These are phyloP conservation scores for Kluyveromyces dobzhanskii DNA, from an alignment of 805 yeast genomes.

Conservation along the genomic window DNA sequence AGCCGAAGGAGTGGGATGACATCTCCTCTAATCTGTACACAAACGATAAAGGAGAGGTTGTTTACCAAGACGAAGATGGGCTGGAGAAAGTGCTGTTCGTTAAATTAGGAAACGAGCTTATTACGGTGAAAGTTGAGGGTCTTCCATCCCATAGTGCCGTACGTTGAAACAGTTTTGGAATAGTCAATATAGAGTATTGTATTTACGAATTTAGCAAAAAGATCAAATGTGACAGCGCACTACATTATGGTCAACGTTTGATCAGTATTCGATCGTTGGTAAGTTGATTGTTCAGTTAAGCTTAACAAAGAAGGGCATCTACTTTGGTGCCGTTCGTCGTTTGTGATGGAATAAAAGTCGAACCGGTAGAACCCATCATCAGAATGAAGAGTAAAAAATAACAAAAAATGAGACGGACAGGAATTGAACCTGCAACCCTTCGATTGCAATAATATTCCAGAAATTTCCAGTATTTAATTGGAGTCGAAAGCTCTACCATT, in stretches of 20 bases:
- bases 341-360: no score
- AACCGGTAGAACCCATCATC: no score
- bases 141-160: constrained; percentile 15
- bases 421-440: constrained; percentile 65
- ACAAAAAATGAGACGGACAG: constrained; percentile 47
- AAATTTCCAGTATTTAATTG: constrained; percentile 28
- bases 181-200: no score
- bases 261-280: no score
- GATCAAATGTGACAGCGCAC: no score
- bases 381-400: neutral
- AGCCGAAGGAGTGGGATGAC: constrained; percentile 16
- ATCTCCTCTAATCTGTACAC: constrained; percentile 14
- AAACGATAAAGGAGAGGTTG: constrained; percentile 8
- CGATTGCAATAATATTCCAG: constrained; percentile 32
- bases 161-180: constrained; percentile 5
- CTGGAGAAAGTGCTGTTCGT: constrained; percentile 10
- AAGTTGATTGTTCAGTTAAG: no score
- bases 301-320: no score
- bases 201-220: no score
- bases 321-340: no score
- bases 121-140: constrained; percentile 10
- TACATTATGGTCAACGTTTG: no score
- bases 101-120: constrained; percentile 1
- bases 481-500: constrained; percentile 56
- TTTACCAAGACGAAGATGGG: constrained; percentile 9